Percentiles rank a stretch among this genome's conserved stretches.
Conservation (phyloP, 1,139 yeast species). For the Yamadazyma spencermartinsiae region DNA sequence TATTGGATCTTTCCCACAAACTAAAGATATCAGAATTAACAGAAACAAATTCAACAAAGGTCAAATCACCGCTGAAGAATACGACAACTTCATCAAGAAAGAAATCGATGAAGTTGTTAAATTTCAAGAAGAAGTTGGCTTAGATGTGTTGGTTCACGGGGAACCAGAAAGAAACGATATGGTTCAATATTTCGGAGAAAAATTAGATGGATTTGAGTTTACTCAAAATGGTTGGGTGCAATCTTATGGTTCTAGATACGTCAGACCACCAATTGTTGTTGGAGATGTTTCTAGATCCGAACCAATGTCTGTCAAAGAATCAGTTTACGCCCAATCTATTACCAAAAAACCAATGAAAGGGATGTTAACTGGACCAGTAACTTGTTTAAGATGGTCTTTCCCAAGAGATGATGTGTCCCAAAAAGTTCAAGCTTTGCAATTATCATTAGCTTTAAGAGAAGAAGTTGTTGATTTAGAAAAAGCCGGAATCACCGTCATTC, state of each 20-base stretch:
- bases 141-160: conserved; percentile 98
- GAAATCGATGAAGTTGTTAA: conserved; percentile 94
- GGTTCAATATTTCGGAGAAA: conserved; percentile 99
- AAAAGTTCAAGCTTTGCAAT: conserved; percentile 94
- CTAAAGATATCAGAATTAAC: conserved; percentile 97
- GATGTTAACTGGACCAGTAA: conserved; percentile 99
- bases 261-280: conserved; percentile 98
- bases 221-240: conserved; percentile 99
- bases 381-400: conserved; percentile 99
- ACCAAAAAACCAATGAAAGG: conserved; percentile 98
- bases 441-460: conserved; percentile 96
- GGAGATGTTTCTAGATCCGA: conserved; percentile 99
- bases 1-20: conserved; percentile 99
- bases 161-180: conserved; percentile 99
- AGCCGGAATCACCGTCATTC: conserved; percentile 97
- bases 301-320: conserved; percentile 98
- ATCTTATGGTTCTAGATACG: conserved; percentile 99
- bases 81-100: conserved; percentile 93
- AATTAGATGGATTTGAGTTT: conserved; percentile 96
- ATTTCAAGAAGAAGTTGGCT: conserved; percentile 98
- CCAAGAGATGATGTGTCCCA: conserved; percentile 98
- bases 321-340: conserved; percentile 96
- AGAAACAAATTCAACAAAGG: conserved; percentile 99
- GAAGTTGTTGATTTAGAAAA: conserved; percentile 97
- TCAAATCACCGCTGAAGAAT: conserved; percentile 88